Evolutionary conservation across 2,329 filamentous ascomycete genomes (phyloP).

Genomic region (Epichloe gansuensis): DNA sequence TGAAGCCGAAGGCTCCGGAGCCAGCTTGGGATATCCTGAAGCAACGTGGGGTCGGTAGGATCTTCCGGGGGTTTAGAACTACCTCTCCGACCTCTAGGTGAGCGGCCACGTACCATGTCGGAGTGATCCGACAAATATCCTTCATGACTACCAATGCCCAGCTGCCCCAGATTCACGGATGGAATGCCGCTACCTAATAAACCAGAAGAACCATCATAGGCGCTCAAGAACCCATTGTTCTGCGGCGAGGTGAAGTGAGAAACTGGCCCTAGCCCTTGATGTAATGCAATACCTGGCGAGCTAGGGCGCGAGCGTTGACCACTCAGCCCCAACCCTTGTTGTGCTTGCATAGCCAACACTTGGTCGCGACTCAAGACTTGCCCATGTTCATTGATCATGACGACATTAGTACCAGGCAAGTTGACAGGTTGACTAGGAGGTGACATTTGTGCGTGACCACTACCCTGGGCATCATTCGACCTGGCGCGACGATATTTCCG

Average conservation of each 20-base stretch:
- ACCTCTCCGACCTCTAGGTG: conserved; percentile 79
- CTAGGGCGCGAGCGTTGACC: conserved; percentile 73
- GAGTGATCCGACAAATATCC: conserved; percentile 91
- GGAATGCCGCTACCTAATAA: conserved; percentile 58
- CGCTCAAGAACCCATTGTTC: conserved; percentile 85
- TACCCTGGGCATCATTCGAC: conserved; percentile 66
- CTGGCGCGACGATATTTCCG: conserved; percentile 88
- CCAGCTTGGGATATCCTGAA: conserved; percentile 95
- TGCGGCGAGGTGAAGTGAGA: conserved; percentile 74
- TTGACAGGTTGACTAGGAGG: conserved; percentile 50
- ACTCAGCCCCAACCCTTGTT: conserved; percentile 46
- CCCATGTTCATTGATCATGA: conserved; percentile 91
- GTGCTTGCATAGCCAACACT: conserved; percentile 65
- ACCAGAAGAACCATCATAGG: conserved; percentile 66
- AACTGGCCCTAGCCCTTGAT: conserved; percentile 48
- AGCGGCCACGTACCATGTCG: conserved; percentile 79
- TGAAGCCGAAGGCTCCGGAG: conserved; percentile 86
- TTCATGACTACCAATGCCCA: conserved; percentile 58
- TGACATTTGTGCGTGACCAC: conserved; percentile 49
- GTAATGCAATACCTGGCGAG: conserved; percentile 79
- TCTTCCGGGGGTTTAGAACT: conserved; percentile 99
- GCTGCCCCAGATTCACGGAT: conserved; percentile 57
- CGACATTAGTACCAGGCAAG: conserved; percentile 61
- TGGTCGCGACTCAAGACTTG: conserved; percentile 80
- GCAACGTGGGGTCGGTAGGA: conserved; percentile 75